Evolutionary conservation across 2,329 filamentous ascomycete genomes (phyloP).

Genomic region (Calonectria ilicicola): DNA sequence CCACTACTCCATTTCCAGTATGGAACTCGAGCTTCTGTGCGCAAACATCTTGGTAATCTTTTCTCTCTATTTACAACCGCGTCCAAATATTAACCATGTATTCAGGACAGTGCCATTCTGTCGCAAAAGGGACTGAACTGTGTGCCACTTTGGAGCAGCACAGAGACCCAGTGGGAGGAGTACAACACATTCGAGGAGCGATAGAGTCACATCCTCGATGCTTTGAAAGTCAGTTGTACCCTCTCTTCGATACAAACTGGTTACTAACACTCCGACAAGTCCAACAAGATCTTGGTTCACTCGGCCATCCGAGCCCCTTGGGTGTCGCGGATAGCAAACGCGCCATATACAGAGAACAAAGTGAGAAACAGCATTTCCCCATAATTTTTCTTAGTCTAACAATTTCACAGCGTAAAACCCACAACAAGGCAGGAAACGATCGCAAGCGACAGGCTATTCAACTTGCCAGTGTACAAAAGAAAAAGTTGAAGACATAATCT

Average conservation of each 20-base stretch:
- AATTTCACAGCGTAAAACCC: constrained; percentile 31
- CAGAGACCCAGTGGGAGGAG: constrained; percentile 40
- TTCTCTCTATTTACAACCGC: no score
- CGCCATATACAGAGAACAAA: constrained; percentile 32
- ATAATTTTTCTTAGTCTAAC: neutral
- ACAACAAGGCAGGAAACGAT: constrained; percentile 40
- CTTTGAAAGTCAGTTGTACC: constrained; percentile 29
- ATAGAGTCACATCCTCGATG: constrained; percentile 37
- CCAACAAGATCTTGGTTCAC: constrained; percentile 39
- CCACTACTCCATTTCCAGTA: constrained; percentile 28
- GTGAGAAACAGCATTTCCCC: constrained; percentile 11
- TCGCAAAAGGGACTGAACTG: constrained; percentile 34
- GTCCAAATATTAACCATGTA: neutral
- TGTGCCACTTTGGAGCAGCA: constrained; percentile 37
- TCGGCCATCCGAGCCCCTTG: constrained; percentile 37
- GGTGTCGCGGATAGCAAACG: constrained; percentile 36
- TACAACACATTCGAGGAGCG: constrained; percentile 39
- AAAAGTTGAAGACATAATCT: constrained; percentile 10
- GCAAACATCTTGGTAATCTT: constrained; percentile 30
- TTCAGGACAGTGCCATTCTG: constrained; percentile 29
- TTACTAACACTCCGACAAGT: neutral
- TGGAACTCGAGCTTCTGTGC: constrained; percentile 39
- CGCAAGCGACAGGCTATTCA: constrained; percentile 33
- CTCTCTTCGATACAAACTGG: no score
- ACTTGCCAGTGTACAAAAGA: constrained; percentile 22